phyloP scores from a whole-genome alignment of 2,329 filamentous ascomycete genomes.

The Paramyrothecium sp. region DNA sequence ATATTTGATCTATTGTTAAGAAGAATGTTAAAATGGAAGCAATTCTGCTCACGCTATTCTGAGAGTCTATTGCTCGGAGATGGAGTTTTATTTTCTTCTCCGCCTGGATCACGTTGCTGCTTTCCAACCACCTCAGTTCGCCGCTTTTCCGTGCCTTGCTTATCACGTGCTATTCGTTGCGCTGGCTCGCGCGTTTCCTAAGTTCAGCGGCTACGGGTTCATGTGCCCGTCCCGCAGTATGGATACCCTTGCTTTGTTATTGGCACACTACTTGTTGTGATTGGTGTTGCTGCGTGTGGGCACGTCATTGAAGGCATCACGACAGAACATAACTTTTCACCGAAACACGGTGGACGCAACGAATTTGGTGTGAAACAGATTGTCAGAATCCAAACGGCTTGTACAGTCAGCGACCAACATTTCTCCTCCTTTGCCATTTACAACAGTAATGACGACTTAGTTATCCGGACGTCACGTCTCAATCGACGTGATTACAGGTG shows the following conservation, averaged over 20 bases:
- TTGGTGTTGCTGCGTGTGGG: neutral
- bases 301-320: neutral
- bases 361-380: neutral
- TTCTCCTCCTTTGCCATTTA: neutral
- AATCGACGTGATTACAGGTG: neutral
- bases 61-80: too few relatives aligned
- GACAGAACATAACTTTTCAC: neutral
- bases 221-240: neutral
- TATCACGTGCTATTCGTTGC: too few relatives aligned
- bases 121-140: too few relatives aligned
- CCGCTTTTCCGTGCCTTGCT: too few relatives aligned
- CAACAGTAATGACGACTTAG: neutral
- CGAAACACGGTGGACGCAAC: neutral
- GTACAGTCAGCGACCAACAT: neutral
- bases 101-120: too few relatives aligned
- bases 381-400: neutral
- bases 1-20: too few relatives aligned
- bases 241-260: neutral
- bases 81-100: too few relatives aligned
- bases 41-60: too few relatives aligned
- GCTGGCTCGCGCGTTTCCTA: too few relatives aligned
- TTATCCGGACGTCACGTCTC: neutral
- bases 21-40: too few relatives aligned
- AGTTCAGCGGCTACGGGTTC: too few relatives aligned
- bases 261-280: neutral